Evolutionary conservation across 2,329 filamentous ascomycete species (phyloP).

Genomic region (Colletotrichum navitas): DNA sequence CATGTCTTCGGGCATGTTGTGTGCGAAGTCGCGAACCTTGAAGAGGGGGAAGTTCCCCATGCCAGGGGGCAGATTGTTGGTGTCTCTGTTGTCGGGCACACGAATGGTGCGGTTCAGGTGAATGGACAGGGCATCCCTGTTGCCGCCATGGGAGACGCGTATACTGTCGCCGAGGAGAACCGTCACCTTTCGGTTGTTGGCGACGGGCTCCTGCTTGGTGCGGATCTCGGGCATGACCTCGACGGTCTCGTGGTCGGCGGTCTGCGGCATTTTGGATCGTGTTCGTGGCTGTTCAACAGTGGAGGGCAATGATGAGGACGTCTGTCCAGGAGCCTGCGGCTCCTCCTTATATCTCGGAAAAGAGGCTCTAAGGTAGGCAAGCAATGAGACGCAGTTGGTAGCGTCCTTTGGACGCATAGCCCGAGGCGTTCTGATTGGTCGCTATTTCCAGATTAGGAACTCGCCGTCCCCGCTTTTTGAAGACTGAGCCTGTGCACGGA

Average conservation of each 20-base stretch:
- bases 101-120: conserved; percentile 57
- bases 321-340: neutral
- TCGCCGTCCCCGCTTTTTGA: neutral
- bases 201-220: conserved; percentile 17
- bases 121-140: conserved; percentile 48
- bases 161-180: conserved; percentile 31
- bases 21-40: conserved; percentile 49
- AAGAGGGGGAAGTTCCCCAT: conserved; percentile 56
- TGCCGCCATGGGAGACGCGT: conserved; percentile 23
- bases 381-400: neutral
- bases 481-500: neutral
- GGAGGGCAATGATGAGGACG: neutral
- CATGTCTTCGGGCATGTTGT: conserved; percentile 51
- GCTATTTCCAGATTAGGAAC: neutral
- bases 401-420: too few species aligned
- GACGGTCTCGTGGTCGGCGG: conserved; percentile 6
- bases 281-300: neutral
- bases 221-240: conserved; percentile 39
- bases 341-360: neutral
- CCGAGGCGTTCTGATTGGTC: conserved; percentile 1
- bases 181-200: conserved; percentile 29
- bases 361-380: too few species aligned
- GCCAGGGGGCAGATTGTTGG: conserved; percentile 51
- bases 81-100: conserved; percentile 55
- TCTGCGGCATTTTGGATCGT: conserved; percentile 1